A percentile compares a stretch with the other conserved stretches of the same genome.
Evolutionary conservation across 495 filamentous ascomycete genomes (phyloP).

Genomic region (Acidiella bohemica): DNA sequence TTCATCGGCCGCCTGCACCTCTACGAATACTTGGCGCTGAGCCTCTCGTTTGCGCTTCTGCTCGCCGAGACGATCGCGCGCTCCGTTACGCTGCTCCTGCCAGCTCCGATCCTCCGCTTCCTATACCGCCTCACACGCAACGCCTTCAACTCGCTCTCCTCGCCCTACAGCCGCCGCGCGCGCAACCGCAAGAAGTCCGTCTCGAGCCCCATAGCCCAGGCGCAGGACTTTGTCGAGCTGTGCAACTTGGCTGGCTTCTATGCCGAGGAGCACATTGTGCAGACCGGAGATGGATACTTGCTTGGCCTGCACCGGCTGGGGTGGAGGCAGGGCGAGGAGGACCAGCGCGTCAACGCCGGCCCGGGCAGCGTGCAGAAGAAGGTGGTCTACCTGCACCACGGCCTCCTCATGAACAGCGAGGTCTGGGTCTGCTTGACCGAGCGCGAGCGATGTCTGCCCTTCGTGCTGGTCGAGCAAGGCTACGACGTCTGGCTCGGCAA

Average conservation of each 20-base stretch:
- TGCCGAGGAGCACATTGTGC: slow-evolving; percentile 89
- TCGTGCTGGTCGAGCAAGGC: slow-evolving; percentile 76
- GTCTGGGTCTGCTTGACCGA: slow-evolving; percentile 94
- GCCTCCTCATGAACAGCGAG: slow-evolving; percentile 95
- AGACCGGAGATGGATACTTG: slow-evolving; percentile 87
- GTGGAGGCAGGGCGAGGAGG: slow-evolving; percentile 68
- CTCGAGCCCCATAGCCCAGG: slow-evolving; percentile 39
- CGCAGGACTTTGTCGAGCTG: slow-evolving; percentile 83
- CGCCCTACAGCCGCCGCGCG: slow-evolving; percentile 50
- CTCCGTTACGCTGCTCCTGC: slow-evolving; percentile 79
- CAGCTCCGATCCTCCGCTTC: slow-evolving; percentile 62
- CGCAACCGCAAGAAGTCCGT: slow-evolving; percentile 42
- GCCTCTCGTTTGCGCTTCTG: slow-evolving; percentile 69
- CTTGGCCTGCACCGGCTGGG: slow-evolving; percentile 80
- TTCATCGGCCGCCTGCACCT: slow-evolving; percentile 71
- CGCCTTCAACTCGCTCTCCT: slow-evolving; percentile 66
- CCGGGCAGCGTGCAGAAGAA: slow-evolving; percentile 55
- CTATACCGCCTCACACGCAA: slow-evolving; percentile 71
- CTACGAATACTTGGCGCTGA: slow-evolving; percentile 68
- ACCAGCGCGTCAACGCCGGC: slow-evolving; percentile 57
- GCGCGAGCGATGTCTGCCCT: slow-evolving; percentile 70
- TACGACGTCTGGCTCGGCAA: slow-evolving; percentile 99
- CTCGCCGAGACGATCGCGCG: slow-evolving; percentile 67
- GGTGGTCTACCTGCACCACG: slow-evolving; percentile 91
- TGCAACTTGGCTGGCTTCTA: slow-evolving; percentile 80